These are phyloP conservation scores for Fusarium chuoi DNA, from an alignment of 2,329 filamentous ascomycete species.

Conservation along the genomic window DNA sequence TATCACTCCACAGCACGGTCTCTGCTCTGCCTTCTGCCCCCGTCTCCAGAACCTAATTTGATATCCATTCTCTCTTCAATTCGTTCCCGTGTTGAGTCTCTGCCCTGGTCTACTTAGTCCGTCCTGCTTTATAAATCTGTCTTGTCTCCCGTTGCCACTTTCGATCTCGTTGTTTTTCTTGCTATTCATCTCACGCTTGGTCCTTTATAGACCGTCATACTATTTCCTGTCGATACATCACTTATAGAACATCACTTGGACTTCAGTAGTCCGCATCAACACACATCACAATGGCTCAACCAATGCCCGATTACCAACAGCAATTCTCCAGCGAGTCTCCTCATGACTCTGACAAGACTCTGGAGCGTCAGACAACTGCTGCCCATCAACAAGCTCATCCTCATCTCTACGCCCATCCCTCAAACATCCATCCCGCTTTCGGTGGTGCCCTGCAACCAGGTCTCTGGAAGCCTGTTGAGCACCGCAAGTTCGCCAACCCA, in stretches of 20 bases:
- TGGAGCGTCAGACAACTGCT: constrained; percentile 33
- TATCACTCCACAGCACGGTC: constrained; percentile 28
- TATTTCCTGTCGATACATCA: not conserved
- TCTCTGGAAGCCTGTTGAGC: constrained; percentile 69
- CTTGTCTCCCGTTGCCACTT: constrained; percentile 24
- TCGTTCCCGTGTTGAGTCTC: constrained; percentile 11
- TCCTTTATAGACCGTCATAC: not conserved
- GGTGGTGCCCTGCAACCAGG: constrained; percentile 80
- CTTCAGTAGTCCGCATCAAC: not conserved
- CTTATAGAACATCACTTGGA: not conserved
- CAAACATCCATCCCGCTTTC: constrained; percentile 60
- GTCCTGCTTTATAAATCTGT: constrained; percentile 40
- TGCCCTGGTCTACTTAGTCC: constrained; percentile 8
- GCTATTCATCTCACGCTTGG: not conserved
- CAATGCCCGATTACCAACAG: constrained; percentile 8
- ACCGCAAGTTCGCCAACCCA: constrained; percentile 82
- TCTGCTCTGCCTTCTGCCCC: not conserved
- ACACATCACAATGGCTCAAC: constrained; percentile 36
- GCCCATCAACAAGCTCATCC: constrained; percentile 36
- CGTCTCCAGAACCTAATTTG: constrained; percentile 25
- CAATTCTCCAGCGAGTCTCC: constrained; percentile 28
- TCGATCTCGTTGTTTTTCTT: not conserved
- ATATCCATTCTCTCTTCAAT: constrained; percentile 21
- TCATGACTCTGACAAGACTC: constrained; percentile 42
- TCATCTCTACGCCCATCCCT: constrained; percentile 41